A percentile compares a stretch with the other conserved stretches of the same genome.
Conservation (phyloP, 148 eudicot genomes). For the Bassia scoparia region DNA sequence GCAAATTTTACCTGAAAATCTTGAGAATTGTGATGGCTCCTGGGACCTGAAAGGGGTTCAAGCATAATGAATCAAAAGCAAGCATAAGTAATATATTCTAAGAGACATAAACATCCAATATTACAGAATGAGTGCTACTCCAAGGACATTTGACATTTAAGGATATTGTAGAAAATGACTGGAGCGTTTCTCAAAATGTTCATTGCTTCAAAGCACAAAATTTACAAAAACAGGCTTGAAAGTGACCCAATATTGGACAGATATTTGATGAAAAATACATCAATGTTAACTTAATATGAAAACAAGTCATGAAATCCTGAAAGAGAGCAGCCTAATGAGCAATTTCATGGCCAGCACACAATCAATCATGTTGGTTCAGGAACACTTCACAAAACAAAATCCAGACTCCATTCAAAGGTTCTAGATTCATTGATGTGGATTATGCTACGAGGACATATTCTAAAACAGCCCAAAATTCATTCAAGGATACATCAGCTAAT, state of each 20-base stretch:
- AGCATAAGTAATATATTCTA: background rate
- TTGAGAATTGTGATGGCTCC: slow-evolving; percentile 55
- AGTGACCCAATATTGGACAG: background rate
- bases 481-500: background rate
- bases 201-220: background rate
- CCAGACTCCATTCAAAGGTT: background rate
- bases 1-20: slow-evolving; percentile 55
- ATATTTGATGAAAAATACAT: background rate
- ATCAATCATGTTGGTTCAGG: background rate
- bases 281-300: background rate
- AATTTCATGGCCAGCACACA: background rate
- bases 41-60: slow-evolving; percentile 66
- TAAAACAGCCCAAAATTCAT: background rate
- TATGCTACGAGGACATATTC: background rate
- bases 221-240: background rate
- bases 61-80: background rate
- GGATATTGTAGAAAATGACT: background rate
- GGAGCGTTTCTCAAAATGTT: background rate
- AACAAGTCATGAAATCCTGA: background rate
- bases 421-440: background rate
- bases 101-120: background rate
- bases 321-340: background rate
- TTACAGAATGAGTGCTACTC: background rate
- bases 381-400: background rate
- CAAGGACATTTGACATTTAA: background rate